Base-by-base conservation (phyloP, 352 stramenopile species). In the Thraustochytrium striatum region DNA sequence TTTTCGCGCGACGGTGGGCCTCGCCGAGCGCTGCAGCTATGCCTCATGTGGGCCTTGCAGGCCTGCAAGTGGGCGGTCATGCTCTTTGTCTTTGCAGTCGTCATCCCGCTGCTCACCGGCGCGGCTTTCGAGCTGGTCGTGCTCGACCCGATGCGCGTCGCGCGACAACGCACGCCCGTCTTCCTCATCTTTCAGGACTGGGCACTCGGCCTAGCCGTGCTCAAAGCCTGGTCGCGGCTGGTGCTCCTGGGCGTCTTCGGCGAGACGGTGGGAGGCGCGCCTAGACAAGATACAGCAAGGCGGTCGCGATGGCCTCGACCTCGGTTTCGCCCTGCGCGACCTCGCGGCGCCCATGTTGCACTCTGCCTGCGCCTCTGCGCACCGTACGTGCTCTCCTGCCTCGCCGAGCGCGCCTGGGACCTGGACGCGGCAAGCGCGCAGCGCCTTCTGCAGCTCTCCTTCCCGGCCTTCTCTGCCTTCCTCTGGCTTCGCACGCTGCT, bases 111-210 rank as follows among this genome's bases (percentile, higher is more conserved):
- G 16, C 30, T 75, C 13, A 30, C 65, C 25, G 65, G 65, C 8
- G 13, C 50, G 11, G 9, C 39, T 11, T 75, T 75, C 3, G 65
- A 62, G 16, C 16, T 61, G 2, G 65, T 75, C 7, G 44, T 75
- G 16, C 39, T 75, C 11, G 65, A 75, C 30, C 65, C 65, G 16
- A 43, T 43, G 1, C 36, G 50, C 25, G 30, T 39, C 19, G 30
- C 44, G 9, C 30, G 65, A 30, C 32, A 75, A 16, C 44, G 52
- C 13, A 75, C 65, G 0, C 65, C 65, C 21, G 65, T 75, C 5
- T 21, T 21, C 16, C 65, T 75, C 36, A 30, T 75, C 13, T 75
- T 75, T 39, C 65, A 75, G 65, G 47, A 75, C 9, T 75, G 65
- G 65, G 65, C 65, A 1, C 65, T 75, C 30, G 65, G 65, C 13